Conservation (phyloP, 441 rosid species). For the Pelargonium fulgidum region DNA sequence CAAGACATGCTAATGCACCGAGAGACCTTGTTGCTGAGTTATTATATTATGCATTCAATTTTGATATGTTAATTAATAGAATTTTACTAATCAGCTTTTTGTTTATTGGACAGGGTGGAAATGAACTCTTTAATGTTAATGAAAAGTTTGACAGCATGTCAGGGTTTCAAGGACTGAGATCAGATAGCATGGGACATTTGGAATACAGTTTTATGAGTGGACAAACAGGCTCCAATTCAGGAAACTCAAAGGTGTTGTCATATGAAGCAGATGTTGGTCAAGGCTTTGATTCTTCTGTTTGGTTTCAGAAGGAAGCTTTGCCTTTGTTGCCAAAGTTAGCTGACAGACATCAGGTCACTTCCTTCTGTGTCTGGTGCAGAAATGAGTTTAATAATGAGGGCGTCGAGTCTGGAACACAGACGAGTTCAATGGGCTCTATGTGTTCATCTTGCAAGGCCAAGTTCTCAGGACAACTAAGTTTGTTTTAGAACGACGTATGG, state of each 20-base stretch:
- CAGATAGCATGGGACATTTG: constrained; percentile 31
- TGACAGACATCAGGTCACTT: constrained; percentile 26
- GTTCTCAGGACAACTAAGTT: constrained; percentile 28
- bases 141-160: constrained; percentile 28
- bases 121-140: constrained; percentile 23
- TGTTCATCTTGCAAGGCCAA: constrained; percentile 45
- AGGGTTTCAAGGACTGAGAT: constrained; percentile 31
- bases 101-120: constrained; percentile 33
- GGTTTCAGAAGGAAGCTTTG: constrained; percentile 45
- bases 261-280: constrained; percentile 29
- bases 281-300: constrained; percentile 32
- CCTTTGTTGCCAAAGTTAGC: constrained; percentile 39
- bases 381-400: constrained; percentile 33
- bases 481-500: constrained; percentile 17
- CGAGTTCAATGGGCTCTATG: constrained; percentile 26
- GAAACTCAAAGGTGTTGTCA: constrained; percentile 25
- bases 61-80: background rate
- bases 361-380: constrained; percentile 42
- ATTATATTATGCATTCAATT: background rate
- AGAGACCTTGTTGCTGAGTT: background rate
- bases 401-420: constrained; percentile 27
- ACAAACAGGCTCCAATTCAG: constrained; percentile 26
- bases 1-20: constrained; percentile 1
- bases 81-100: constrained; percentile 4
- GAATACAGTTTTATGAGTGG: constrained; percentile 37